These are phyloP conservation scores for Carex cristatella DNA, from an alignment of 176 grass and related monocot genomes.

Conservation along the genomic window DNA sequence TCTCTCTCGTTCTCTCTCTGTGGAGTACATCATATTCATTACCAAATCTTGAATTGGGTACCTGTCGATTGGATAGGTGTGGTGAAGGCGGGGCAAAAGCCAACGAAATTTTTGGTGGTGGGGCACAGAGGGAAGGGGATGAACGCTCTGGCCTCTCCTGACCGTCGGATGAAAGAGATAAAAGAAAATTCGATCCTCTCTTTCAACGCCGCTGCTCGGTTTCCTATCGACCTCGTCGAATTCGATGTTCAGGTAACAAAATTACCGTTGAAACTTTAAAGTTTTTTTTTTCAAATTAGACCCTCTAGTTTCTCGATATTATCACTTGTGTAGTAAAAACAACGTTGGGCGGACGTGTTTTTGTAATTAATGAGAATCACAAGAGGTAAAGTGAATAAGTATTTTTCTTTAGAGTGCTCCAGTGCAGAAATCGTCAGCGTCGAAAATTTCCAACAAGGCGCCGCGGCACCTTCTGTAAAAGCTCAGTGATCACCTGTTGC, in stretches of 20 bases:
- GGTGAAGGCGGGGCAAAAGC: conserved; percentile 4
- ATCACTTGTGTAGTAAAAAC: neutral
- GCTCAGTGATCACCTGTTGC: neutral
- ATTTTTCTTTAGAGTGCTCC: neutral
- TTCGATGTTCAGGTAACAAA: conserved; percentile 82
- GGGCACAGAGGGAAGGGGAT: conserved; percentile 96
- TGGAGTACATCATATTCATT: neutral
- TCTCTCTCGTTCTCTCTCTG: neutral
- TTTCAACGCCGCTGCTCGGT: conserved; percentile 72
- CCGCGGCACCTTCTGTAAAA: neutral
- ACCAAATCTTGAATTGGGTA: neutral
- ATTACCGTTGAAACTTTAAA: neutral
- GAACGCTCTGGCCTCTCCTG: conserved; percentile 70
- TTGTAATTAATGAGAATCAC: neutral
- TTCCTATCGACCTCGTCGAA: conserved; percentile 82
- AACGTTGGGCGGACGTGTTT: neutral
- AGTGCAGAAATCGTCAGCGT: neutral
- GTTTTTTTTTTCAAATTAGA: neutral
- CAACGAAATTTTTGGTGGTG: conserved; percentile 47
- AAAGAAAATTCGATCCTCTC: conserved; percentile 86
- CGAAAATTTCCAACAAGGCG: neutral
- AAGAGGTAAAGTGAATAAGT: neutral
- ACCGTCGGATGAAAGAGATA: conserved; percentile 63
- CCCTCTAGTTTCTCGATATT: neutral
- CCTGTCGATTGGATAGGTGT: neutral